Percentiles rank a stretch among this genome's conserved stretches.
Evolutionary conservation across 2,329 filamentous ascomycete genomes (phyloP).

Genomic region (Bipolaris zeicola): DNA sequence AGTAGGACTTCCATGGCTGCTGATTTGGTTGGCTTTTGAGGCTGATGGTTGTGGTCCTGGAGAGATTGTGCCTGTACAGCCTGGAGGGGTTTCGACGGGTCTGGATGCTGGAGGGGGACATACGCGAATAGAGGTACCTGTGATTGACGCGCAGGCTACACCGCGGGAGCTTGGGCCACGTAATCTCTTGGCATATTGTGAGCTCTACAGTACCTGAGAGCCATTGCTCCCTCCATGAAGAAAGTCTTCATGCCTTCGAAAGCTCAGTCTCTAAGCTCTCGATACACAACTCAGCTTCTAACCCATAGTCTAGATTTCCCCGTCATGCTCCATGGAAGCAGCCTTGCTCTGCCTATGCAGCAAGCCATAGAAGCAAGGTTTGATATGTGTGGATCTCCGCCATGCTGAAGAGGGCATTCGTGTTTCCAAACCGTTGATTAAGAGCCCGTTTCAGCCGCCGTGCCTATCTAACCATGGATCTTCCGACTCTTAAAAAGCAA

Average conservation of each 20-base stretch:
- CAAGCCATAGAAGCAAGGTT: neutral
- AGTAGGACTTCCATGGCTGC: slow-evolving; percentile 81
- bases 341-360: neutral
- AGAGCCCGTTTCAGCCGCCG: neutral
- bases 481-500: neutral
- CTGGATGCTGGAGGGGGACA: neutral
- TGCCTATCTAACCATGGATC: neutral
- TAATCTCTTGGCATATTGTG: slow-evolving; percentile 2
- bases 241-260: neutral
- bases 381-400: neutral
- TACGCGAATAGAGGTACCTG: slow-evolving; percentile 5
- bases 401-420: neutral
- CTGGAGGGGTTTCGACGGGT: neutral
- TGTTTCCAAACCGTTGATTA: neutral
- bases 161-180: slow-evolving; percentile 8
- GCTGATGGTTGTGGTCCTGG: slow-evolving; percentile 7
- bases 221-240: neutral
- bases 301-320: neutral
- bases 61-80: neutral
- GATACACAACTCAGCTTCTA: neutral
- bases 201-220: neutral
- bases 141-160: slow-evolving; percentile 4
- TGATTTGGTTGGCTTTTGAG: slow-evolving; percentile 56
- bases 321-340: neutral
- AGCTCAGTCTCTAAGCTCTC: neutral